These are phyloP conservation scores for Saccharum spontaneum DNA, from an alignment of 176 grass and related monocot genomes.

Conservation along the genomic window DNA sequence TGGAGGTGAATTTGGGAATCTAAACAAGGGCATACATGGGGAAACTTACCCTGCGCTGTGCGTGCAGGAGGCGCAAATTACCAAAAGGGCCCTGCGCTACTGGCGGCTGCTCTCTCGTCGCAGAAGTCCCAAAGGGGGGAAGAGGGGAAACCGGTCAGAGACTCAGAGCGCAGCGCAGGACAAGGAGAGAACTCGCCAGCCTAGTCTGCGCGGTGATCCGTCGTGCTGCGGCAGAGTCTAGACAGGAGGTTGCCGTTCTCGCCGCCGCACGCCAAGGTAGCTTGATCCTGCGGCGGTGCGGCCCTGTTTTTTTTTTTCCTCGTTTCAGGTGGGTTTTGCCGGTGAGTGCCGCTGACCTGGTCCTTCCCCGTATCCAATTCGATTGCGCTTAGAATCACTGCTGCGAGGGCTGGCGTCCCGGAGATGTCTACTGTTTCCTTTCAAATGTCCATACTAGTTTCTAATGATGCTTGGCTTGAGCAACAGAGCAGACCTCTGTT, in stretches of 20 bases:
- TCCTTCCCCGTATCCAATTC: background rate
- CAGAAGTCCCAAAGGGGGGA: no score
- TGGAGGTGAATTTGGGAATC: no score
- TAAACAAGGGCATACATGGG: no score
- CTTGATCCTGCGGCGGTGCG: conserved; percentile 21
- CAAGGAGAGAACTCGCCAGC: background rate
- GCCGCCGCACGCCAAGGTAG: background rate
- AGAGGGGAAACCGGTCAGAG: background rate
- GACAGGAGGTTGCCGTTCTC: background rate
- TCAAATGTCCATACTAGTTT: background rate
- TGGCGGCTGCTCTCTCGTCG: no score
- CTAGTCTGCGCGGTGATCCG: conserved; percentile 28
- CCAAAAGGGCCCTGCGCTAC: conserved; percentile 10
- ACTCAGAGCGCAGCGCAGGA: background rate
- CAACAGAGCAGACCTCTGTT: background rate
- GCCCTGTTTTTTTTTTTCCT: background rate
- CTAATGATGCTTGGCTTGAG: background rate
- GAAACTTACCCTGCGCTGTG: background rate
- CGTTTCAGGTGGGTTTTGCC: background rate
- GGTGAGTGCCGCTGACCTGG: conserved; percentile 8
- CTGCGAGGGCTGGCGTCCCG: background rate
- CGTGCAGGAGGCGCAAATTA: conserved; percentile 2
- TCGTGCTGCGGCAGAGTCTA: background rate
- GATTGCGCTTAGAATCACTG: background rate
- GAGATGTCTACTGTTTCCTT: background rate